Evolutionary conservation across 1,139 yeast genomes (phyloP).

Genomic region (Protomyces gravidus): DNA sequence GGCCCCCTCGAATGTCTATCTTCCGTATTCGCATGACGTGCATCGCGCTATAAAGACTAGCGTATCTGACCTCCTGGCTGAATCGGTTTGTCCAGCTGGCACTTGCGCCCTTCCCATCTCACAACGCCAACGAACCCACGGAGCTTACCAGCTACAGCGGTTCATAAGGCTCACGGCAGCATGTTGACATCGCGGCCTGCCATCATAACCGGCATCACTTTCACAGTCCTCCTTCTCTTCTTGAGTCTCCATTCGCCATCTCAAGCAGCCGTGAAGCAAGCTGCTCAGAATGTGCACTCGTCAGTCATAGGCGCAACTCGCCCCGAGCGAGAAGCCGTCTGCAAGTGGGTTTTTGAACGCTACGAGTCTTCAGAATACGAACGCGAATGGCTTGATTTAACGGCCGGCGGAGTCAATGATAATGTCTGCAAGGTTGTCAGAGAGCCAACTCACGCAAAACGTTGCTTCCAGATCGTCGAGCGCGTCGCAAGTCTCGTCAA

Average conservation of each 20-base stretch:
- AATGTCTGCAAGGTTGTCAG: conserved; percentile 7
- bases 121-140: no score
- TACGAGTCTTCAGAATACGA: conserved; percentile 19
- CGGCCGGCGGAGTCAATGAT: conserved; percentile 4
- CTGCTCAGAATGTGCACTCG: not conserved
- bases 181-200: not conserved
- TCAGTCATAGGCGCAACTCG: not conserved
- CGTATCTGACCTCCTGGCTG: no score
- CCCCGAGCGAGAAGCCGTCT: not conserved
- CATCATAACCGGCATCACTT: not conserved
- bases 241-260: not conserved
- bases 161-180: no score
- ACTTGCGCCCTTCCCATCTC: no score
- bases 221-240: not conserved
- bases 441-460: conserved; percentile 1
- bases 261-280: not conserved
- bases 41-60: no score
- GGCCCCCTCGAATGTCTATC: no score
- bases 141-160: no score
- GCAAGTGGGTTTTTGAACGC: conserved; percentile 19
- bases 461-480: conserved; percentile 2
- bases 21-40: no score
- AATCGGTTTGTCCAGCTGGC: no score
- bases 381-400: conserved; percentile 6
- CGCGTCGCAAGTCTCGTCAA: not conserved